A percentile compares a stretch with the other conserved stretches of the same genome.
phyloP scores from a whole-genome alignment of 345 rosid species.

The Theobroma cacao region DNA sequence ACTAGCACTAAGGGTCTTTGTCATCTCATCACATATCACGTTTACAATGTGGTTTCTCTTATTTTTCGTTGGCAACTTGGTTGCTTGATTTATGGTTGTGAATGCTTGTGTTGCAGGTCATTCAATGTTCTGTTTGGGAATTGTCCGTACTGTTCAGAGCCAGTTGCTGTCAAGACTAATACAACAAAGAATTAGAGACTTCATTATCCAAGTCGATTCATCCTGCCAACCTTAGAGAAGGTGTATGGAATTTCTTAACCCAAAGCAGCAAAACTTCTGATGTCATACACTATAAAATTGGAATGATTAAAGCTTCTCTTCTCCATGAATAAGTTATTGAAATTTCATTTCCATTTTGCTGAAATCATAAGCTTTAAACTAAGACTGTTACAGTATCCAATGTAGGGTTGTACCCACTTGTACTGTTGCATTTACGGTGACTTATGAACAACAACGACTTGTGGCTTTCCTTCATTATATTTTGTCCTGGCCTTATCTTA shows the following conservation, averaged over 20 bases:
- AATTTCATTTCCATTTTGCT: neutral
- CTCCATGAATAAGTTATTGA: neutral
- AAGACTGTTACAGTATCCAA: neutral
- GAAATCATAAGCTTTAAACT: neutral
- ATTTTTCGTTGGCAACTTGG: slow-evolving; percentile 3
- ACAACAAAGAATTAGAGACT: slow-evolving; percentile 21
- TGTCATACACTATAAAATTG: neutral
- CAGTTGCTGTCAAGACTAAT: slow-evolving; percentile 65
- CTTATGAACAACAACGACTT: neutral
- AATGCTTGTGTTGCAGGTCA: slow-evolving; percentile 45
- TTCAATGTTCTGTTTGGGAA: slow-evolving; percentile 73
- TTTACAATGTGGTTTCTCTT: neutral
- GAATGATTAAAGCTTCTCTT: neutral
- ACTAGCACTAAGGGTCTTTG: neutral
- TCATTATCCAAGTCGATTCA: neutral
- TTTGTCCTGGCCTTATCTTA: slow-evolving; percentile 5
- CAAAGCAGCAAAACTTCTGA: neutral
- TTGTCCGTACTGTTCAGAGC: slow-evolving; percentile 77
- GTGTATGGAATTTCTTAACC: neutral
- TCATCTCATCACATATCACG: neutral
- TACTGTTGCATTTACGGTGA: neutral
- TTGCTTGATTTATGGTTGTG: slow-evolving; percentile 8
- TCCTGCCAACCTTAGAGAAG: neutral
- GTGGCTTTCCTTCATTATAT: slow-evolving; percentile 3
- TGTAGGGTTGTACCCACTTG: neutral